Evolutionary conservation across 192 early-diverging fungal species (phyloP).

Genomic region (Rhizophagus clarus): DNA sequence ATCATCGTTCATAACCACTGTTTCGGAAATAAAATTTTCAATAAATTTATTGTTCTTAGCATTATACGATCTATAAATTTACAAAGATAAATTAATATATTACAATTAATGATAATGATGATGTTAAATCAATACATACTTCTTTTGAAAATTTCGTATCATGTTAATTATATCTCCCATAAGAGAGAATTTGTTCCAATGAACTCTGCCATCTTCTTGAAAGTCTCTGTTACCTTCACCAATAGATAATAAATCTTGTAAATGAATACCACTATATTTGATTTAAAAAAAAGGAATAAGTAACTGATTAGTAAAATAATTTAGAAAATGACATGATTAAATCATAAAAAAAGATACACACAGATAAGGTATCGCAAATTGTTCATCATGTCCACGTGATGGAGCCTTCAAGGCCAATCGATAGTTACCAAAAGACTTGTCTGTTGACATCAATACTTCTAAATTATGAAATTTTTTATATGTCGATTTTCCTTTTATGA

Average conservation of each 20-base stretch:
- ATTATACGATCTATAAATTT: conserved; percentile 28
- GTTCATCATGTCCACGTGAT: conserved; percentile 34
- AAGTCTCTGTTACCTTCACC: conserved; percentile 71
- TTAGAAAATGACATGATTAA: too few species aligned
- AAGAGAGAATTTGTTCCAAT: conserved; percentile 72
- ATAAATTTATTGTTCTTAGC: conserved; percentile 43
- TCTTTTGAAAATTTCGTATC: conserved; percentile 58
- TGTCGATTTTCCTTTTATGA: conserved; percentile 49
- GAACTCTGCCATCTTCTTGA: conserved; percentile 63
- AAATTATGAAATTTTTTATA: conserved; percentile 58
- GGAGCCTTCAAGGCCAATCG: conserved; percentile 58
- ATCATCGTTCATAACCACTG: conserved; percentile 40
- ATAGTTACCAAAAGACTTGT: conserved; percentile 64
- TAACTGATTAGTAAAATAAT: not conserved
- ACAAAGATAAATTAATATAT: not conserved
- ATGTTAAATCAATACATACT: conserved; percentile 21
- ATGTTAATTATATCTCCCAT: conserved; percentile 68
- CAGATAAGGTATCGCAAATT: conserved; percentile 78
- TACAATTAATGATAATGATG: not conserved
- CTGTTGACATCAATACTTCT: conserved; percentile 69
- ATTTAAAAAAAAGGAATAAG: not conserved
- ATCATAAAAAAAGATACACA: conserved; percentile 38
- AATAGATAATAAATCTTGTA: conserved; percentile 71
- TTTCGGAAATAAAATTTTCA: conserved; percentile 39
- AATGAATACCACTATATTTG: conserved; percentile 61